Conservation (phyloP, 345 rosid genomes). For the Boechera retrofracta region DNA sequence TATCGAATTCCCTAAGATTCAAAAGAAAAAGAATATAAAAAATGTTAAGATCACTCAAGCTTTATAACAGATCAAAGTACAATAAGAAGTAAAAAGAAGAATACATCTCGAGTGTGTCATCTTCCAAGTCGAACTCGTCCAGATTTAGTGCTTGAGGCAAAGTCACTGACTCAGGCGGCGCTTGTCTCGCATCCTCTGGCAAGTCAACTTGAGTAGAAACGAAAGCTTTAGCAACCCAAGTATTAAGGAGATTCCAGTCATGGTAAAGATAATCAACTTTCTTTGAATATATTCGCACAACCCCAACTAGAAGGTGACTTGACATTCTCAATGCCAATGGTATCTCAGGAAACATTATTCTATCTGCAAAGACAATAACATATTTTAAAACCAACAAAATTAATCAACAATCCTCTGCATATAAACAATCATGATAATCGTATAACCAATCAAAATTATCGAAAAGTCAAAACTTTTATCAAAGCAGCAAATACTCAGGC, state of each 20-base stretch:
- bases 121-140: slow-evolving; percentile 67
- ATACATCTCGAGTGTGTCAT: slow-evolving; percentile 53
- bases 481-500: not conserved
- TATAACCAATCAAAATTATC: not conserved
- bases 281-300: slow-evolving; percentile 88
- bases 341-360: slow-evolving; percentile 70
- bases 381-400: not conserved
- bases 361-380: slow-evolving; percentile 50
- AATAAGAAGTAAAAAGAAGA: not conserved
- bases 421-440: not conserved
- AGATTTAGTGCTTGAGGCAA: slow-evolving; percentile 69
- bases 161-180: slow-evolving; percentile 69
- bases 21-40: not conserved
- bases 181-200: slow-evolving; percentile 75
- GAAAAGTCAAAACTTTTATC: not conserved
- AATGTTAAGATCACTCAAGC: not conserved
- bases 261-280: slow-evolving; percentile 82
- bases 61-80: slow-evolving; percentile 2
- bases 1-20: slow-evolving; percentile 53
- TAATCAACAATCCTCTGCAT: slow-evolving; percentile 26
- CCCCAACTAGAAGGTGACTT: slow-evolving; percentile 83
- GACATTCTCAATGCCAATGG: slow-evolving; percentile 89
- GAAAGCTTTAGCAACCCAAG: slow-evolving; percentile 66
- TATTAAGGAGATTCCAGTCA: slow-evolving; percentile 59
- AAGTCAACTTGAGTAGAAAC: slow-evolving; percentile 58